A percentile compares a stretch with the other conserved stretches of the same genome.
These are phyloP conservation scores for Colletotrichum orbiculare DNA, from an alignment of 2,329 filamentous ascomycete genomes.

Conservation along the genomic window DNA sequence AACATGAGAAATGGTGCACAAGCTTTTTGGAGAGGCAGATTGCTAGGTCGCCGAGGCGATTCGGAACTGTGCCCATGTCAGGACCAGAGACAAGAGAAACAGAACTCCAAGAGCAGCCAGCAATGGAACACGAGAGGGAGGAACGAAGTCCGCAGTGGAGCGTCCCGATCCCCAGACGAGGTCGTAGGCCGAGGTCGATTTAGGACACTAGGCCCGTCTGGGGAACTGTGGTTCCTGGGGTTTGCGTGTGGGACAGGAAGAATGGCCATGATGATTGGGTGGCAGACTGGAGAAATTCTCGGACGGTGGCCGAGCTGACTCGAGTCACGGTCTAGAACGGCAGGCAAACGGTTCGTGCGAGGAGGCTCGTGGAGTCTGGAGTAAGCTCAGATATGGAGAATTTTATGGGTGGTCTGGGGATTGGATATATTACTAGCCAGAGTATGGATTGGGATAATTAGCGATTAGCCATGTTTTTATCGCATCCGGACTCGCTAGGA, in stretches of 20 bases:
- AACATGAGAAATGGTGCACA: neutral
- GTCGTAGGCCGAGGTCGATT: constrained; percentile 29
- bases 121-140: neutral
- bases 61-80: neutral
- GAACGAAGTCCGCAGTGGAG: constrained; percentile 21
- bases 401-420: neutral
- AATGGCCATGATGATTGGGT: constrained; percentile 2
- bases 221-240: constrained; percentile 29
- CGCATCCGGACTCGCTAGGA: no score
- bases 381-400: neutral
- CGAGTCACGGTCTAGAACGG: constrained; percentile 28
- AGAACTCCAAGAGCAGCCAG: neutral
- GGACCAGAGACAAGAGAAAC: neutral
- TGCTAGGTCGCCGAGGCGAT: constrained; percentile 7
- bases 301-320: constrained; percentile 33
- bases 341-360: constrained; percentile 10
- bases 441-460: no score
- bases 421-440: neutral
- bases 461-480: no score
- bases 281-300: constrained; percentile 28
- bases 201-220: constrained; percentile 28
- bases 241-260: neutral
- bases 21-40: no score
- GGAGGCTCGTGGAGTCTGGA: neutral
- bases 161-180: constrained; percentile 32